Base-by-base conservation (phyloP, 139 green algal genomes). In the Micromonas commoda region DNA sequence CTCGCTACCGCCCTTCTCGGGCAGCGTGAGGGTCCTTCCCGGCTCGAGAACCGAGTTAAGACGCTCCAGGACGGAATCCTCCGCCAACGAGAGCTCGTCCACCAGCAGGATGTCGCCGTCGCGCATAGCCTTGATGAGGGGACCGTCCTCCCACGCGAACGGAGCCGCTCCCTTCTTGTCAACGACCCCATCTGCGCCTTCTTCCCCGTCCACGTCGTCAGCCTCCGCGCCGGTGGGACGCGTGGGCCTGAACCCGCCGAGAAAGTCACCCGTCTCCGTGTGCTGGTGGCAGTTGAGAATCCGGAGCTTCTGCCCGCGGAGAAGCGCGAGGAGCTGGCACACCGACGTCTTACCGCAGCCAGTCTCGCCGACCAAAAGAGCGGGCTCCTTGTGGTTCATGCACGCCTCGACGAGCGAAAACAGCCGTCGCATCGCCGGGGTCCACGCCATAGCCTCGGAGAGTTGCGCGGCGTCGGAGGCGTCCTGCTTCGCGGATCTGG, bases 201-300 rank as follows among this genome's bases (percentile, higher is more conserved):
- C 45, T 16, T 19, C 38, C 38, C 5, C 68, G 32, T 61, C 68
- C 23, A 60, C 26, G 23, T 29, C 31, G 3, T 60, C 38, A 21
- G 37, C 23, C 2, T 35, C 23, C 23, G 33, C 53, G 29, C 33
- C 26, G 26, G 24, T n/a, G 19, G 60, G 60, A 19, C 79, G 45
- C 45, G 81, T 79, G 0, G 94, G 94, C 3, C 94, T 69, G 80
- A 94, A 98, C 5, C 94, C 92, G 29, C 96, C 96, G 64, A 99
- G 80, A 78, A 99, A 97, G 88, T 99, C 96, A 0, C 89, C 91
- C 3, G 93, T 92, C 85, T 99, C 96, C 2, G 96, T 98, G 89
- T 98, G 93, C 85, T 97, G 92, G 86, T 98, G 97, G 89, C 96
- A 99, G 85, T 99, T 99, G 80, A 99, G 79, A 52, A 97, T 96